These are phyloP conservation scores for Phascolomyces articulosus DNA, from an alignment of 371 early-diverging fungal species.

Conservation along the genomic window DNA sequence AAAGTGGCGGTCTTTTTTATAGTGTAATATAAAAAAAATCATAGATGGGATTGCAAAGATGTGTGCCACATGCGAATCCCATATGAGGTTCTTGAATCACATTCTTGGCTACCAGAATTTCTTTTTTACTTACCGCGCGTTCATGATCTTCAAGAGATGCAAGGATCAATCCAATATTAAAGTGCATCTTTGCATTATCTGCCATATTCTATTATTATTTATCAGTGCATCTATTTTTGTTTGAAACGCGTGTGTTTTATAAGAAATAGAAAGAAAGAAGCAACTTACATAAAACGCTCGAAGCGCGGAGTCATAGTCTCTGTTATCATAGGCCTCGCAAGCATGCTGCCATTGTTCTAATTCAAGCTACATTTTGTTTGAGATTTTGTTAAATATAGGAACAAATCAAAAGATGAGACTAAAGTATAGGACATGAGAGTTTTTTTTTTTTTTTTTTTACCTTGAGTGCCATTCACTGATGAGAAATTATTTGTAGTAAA, in stretches of 20 bases:
- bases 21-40: no score
- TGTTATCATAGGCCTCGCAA: conserved; percentile 46
- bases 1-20: no score
- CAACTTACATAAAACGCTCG: conserved; percentile 43
- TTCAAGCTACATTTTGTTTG: conserved; percentile 35
- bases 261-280: background rate
- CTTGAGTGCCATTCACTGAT: conserved; percentile 26
- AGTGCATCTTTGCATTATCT: conserved; percentile 92
- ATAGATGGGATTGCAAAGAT: background rate
- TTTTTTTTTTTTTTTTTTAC: conserved; percentile 1
- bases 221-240: background rate
- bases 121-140: conserved; percentile 73
- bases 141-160: conserved; percentile 76
- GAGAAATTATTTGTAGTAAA: background rate
- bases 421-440: no score
- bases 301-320: conserved; percentile 43
- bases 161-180: conserved; percentile 89
- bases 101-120: conserved; percentile 5
- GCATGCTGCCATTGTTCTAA: conserved; percentile 54
- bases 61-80: background rate
- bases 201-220: conserved; percentile 71
- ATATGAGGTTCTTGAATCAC: conserved; percentile 9
- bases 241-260: background rate
- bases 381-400: no score
- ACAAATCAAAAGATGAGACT: no score